Evolutionary conservation across 1,139 yeast genomes (phyloP), one percentile per base, ranked within the genome.

Genomic region (Yamadazyma trypodendri): DNA sequence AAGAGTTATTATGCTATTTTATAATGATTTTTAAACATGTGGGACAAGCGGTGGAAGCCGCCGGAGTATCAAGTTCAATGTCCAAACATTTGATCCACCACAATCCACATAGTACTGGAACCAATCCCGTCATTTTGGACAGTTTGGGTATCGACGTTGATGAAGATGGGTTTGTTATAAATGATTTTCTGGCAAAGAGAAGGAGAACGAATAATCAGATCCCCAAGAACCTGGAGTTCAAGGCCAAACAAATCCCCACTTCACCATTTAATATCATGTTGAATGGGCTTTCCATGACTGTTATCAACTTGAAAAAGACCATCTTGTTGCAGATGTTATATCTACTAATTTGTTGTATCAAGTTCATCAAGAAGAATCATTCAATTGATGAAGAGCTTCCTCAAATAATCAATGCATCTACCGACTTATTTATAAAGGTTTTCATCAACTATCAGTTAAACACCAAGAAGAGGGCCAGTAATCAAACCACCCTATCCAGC

Each of bases 81-180:
- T 37, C 48, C 2, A 47, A 45, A 32, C 36, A 36, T 20, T 40
- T 43, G 22, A 40, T 47, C 30, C 52, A 51, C 28, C 59, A 56
- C 27, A 45, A 55, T 24, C 49, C 54, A 13, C 58, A 32, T 44
- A 46, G 51, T 22, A 49, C 51, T 1, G 52, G 52, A 17, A 49
- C 61, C 6, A 58, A 57, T 39, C 52, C 60, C 10, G 58, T 56
- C 1, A 61, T 61, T 6, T 53, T 62, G 54, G 63, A 56, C 38
- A 59, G 63, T 41, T 54, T 61, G 35, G 67, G 65, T 13, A 43
- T 63, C 20, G 66, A 61, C 46, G 64, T 62, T 10, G 76, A 70
- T 44, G 75, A 70, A 36, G 75, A 71, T 46, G 76, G 77, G 12
- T 69, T 69, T 51, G 72, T 71, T 2, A 69, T 71, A 11, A 71